Evolutionary conservation across 2,329 filamentous ascomycete species (phyloP).

Genomic region (Pseudogymnoascus sp.): DNA sequence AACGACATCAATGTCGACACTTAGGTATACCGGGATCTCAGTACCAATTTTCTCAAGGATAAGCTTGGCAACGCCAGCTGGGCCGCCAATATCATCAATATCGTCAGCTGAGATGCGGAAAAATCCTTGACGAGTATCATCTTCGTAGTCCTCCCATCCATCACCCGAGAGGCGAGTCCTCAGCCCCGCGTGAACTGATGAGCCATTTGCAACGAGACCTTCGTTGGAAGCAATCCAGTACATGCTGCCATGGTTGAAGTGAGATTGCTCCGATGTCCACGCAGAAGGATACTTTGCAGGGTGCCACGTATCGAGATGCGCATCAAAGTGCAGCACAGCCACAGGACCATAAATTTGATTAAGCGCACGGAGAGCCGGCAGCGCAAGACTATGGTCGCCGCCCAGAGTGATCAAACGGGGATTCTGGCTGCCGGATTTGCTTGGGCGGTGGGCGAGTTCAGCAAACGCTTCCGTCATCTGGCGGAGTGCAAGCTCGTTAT

Average conservation of each 20-base stretch:
- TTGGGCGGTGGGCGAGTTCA: conserved; percentile 47
- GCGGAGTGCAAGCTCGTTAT: conserved; percentile 70
- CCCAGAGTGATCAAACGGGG: conserved; percentile 61
- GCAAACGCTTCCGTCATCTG: conserved; percentile 80
- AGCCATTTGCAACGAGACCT: conserved; percentile 66
- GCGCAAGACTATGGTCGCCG: conserved; percentile 64
- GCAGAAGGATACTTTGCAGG: conserved; percentile 64
- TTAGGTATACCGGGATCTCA: conserved; percentile 72
- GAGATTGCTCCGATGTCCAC: conserved; percentile 62
- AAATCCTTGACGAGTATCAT: conserved; percentile 71
- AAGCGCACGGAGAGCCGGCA: conserved; percentile 62
- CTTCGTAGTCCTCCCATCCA: conserved; percentile 60
- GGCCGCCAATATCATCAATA: conserved; percentile 71
- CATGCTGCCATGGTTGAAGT: conserved; percentile 85
- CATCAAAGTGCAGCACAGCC: conserved; percentile 69
- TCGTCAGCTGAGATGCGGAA: conserved; percentile 74
- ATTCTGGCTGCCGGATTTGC: conserved; percentile 15
- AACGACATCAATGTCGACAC: conserved; percentile 73
- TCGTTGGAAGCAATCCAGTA: conserved; percentile 83
- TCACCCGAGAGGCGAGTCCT: conserved; percentile 65
- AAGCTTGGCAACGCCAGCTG: conserved; percentile 57
- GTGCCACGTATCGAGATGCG: conserved; percentile 30
- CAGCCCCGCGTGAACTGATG: conserved; percentile 74
- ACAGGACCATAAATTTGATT: conserved; percentile 56
- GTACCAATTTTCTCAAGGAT: conserved; percentile 68